Percentiles rank a stretch among this genome's conserved stretches.
Conservation (phyloP, 371 early-diverging fungal species). For the Rhizopus arrhizus region DNA sequence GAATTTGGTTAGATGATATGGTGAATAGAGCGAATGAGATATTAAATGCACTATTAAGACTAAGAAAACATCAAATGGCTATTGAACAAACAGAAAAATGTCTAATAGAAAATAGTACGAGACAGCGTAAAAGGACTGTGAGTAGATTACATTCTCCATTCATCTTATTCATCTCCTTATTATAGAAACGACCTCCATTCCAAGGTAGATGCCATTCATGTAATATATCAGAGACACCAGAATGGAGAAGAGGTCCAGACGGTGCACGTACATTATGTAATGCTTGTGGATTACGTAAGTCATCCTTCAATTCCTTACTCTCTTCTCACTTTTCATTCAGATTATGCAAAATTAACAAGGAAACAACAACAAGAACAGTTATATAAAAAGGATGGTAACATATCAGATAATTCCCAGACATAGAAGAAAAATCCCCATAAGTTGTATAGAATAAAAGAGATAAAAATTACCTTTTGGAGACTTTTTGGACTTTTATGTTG, state of each 20-base stretch:
- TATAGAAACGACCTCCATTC: slow-evolving; percentile 45
- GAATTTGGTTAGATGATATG: slow-evolving; percentile 51
- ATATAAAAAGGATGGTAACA: no score
- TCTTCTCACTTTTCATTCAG: slow-evolving; percentile 7
- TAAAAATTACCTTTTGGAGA: no score
- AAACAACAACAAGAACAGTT: background rate
- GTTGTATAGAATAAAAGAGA: no score
- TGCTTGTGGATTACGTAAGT: slow-evolving; percentile 68
- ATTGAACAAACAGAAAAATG: slow-evolving; percentile 16
- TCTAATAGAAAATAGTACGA: slow-evolving; percentile 1
- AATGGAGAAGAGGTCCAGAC: slow-evolving; percentile 74
- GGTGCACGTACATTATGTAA: slow-evolving; percentile 72
- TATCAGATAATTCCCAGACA: no score
- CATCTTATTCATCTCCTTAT: background rate
- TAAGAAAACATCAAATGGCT: slow-evolving; percentile 46
- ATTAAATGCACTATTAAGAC: slow-evolving; percentile 41
- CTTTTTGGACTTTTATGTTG: no score
- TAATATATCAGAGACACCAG: slow-evolving; percentile 67
- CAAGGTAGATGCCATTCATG: slow-evolving; percentile 64
- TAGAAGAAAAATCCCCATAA: no score
- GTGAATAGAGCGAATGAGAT: slow-evolving; percentile 46
- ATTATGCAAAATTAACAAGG: slow-evolving; percentile 23
- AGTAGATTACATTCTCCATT: slow-evolving; percentile 22
- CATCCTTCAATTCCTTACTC: slow-evolving; percentile 1
- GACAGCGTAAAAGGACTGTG: slow-evolving; percentile 25